Percentiles rank a stretch among this genome's conserved stretches.
phyloP scores from a whole-genome alignment of 1,284 basidiomycete species.

The Trichosporon asahii region DNA sequence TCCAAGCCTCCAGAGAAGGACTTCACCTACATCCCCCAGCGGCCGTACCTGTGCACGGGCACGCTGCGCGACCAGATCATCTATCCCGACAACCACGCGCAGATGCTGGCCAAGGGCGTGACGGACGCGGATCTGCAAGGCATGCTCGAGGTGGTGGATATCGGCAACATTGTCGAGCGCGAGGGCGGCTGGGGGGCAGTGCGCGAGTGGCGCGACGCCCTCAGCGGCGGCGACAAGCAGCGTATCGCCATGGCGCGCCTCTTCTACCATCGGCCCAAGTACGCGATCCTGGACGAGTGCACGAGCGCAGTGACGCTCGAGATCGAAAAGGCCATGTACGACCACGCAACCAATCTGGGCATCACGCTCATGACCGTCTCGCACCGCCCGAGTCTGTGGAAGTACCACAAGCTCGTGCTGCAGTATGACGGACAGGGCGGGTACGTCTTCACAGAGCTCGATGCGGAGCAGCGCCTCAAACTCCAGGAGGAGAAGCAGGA shows the following conservation, averaged over 20 bases:
- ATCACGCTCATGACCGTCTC: constrained; percentile 89
- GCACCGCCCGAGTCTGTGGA: constrained; percentile 89
- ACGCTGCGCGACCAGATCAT: constrained; percentile 87
- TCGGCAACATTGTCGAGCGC: constrained; percentile 84
- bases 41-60: constrained; percentile 88
- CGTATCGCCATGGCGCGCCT: constrained; percentile 93
- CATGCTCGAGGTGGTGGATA: constrained; percentile 76
- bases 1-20: constrained; percentile 83
- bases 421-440: constrained; percentile 68
- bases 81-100: constrained; percentile 72
- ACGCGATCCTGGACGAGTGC: constrained; percentile 94
- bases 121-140: constrained; percentile 72
- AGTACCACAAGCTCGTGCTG: constrained; percentile 87
- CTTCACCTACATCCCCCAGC: constrained; percentile 93
- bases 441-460: constrained; percentile 73
- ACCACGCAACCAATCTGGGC: constrained; percentile 77
- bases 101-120: constrained; percentile 60
- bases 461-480: constrained; percentile 84
- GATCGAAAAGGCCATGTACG: constrained; percentile 94
- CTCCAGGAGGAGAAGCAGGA: constrained; percentile 91
- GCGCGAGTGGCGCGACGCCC: constrained; percentile 87
- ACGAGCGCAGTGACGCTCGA: constrained; percentile 90
- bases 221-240: constrained; percentile 67
- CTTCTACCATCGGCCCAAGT: constrained; percentile 96
- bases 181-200: constrained; percentile 91